phyloP scores from a whole-genome alignment of 768 basidiomycete genomes.

The Tubosaeta brunneosetosa region DNA sequence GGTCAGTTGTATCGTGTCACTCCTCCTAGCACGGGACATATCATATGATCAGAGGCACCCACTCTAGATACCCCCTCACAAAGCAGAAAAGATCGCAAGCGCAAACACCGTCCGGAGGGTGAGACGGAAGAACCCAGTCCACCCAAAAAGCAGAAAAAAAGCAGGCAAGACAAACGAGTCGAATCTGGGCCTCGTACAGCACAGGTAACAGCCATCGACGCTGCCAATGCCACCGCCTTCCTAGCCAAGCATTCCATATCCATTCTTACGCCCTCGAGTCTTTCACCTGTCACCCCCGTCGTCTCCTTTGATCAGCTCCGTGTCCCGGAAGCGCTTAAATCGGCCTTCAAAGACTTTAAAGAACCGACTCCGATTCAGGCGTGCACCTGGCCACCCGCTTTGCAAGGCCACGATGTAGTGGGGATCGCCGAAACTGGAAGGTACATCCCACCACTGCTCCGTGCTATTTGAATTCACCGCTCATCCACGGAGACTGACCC shows the following conservation, averaged over 20 bases:
- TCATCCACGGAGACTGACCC: not conserved
- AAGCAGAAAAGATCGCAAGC: constrained; percentile 23
- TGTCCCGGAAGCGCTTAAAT: constrained; percentile 57
- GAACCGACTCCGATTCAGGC: constrained; percentile 95
- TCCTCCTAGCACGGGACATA: not conserved
- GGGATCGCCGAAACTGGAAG: constrained; percentile 97
- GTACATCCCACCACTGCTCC: constrained; percentile 25
- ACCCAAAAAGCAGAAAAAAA: constrained; percentile 26
- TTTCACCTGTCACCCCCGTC: constrained; percentile 54
- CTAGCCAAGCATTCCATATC: constrained; percentile 69
- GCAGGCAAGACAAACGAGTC: constrained; percentile 14
- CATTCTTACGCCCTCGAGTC: constrained; percentile 51
- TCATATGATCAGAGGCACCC: not conserved
- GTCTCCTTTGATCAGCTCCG: constrained; percentile 70
- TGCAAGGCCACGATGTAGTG: constrained; percentile 81
- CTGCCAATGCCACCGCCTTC: constrained; percentile 54
- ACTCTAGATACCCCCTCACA: constrained; percentile 5
- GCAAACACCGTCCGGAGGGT: constrained; percentile 13
- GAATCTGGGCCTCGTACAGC: not conserved
- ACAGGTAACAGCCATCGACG: constrained; percentile 1
- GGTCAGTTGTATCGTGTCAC: not conserved
- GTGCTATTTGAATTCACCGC: not conserved
- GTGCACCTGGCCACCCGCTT: constrained; percentile 87
- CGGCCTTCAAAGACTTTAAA: constrained; percentile 66
- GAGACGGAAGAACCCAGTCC: constrained; percentile 9